Evolutionary conservation across 192 early-diverging fungal genomes (phyloP), one percentile per base, ranked within the genome.

Genomic region (Podila epicladia): DNA sequence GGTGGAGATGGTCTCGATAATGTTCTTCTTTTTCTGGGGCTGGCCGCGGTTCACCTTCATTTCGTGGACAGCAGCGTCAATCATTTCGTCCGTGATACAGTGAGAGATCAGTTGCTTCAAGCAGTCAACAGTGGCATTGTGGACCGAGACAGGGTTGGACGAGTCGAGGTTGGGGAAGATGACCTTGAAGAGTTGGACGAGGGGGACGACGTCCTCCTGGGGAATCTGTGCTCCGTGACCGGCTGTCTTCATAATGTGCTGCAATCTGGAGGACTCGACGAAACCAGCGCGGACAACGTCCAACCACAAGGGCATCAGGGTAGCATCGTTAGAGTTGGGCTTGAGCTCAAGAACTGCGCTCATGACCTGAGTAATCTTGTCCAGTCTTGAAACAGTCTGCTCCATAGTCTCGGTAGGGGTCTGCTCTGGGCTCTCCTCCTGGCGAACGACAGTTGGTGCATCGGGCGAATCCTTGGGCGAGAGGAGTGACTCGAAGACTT

Each of bases 261-360:
- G 77, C 45, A 80, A 41, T 65, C 77, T 86, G 26, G 95, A 89
- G 67, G 91, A 92, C n/a, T 90, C 83, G 17, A 84, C 70, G 75
- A 94, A 97, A 1, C 91, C 91, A 68, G 90, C 90, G 35, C 88
- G 85, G 15, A 97, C 87, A 55, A 97, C 91, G 60, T 91, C 88
- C 58, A 97, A 85, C 96, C 96, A 97, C 19, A 93, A 75, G 55
- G 95, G 94, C 72, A 91, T 89, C 61, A 95, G 82, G 59, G 88
- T 85, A n/a, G 90, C 87, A 74, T 98, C 97, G 76, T 92, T 93
- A 50, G 88, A 85, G 78, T 93, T 93, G 58, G 97, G 97, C 72
- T 93, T 93, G 28, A 98, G 88, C 50, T 93, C 93, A n/a, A 89
- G 84, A 8, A 94, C 85, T 11, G 89, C 86, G 65, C 77, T 71